A percentile compares a stretch with the other conserved stretches of the same genome.
phyloP scores from a whole-genome alignment of 1,139 yeast species.

The Suhomyces taliae region DNA sequence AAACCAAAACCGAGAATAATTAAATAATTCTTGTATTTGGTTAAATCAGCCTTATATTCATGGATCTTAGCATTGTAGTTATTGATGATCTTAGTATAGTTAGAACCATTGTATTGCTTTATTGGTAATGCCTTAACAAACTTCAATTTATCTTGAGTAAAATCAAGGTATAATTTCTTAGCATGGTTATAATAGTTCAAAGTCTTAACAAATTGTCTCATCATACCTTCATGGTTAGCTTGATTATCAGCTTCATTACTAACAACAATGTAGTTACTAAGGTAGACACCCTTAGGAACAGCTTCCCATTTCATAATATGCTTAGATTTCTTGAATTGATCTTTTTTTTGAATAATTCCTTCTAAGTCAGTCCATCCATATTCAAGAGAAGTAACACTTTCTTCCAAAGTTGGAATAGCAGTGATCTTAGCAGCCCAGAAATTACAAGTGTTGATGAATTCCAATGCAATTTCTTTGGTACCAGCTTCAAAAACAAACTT shows the following conservation, averaged over 20 bases:
- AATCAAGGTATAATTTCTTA: slow-evolving; percentile 38
- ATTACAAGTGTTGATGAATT: slow-evolving; percentile 75
- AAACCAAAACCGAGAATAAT: slow-evolving; percentile 49
- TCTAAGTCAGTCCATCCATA: slow-evolving; percentile 75
- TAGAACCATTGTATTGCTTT: slow-evolving; percentile 30
- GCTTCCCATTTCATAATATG: slow-evolving; percentile 44
- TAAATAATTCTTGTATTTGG: slow-evolving; percentile 48
- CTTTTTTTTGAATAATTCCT: slow-evolving; percentile 28
- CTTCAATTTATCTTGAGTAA: slow-evolving; percentile 30
- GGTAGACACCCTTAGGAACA: slow-evolving; percentile 43
- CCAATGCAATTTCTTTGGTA: slow-evolving; percentile 65
- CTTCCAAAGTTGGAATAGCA: slow-evolving; percentile 66
- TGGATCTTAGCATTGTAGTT: slow-evolving; percentile 44
- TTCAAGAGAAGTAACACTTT: slow-evolving; percentile 69
- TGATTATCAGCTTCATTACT: slow-evolving; percentile 18
- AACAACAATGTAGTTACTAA: slow-evolving; percentile 35
- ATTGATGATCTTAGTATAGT: slow-evolving; percentile 33
- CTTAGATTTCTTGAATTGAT: slow-evolving; percentile 37
- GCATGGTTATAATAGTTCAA: slow-evolving; percentile 45
- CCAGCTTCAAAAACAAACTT: slow-evolving; percentile 58
- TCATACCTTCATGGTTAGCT: slow-evolving; percentile 42
- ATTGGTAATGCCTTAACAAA: slow-evolving; percentile 33
- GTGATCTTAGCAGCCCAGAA: slow-evolving; percentile 90
- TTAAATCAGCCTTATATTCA: slow-evolving; percentile 46
- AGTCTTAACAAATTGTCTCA: slow-evolving; percentile 49